A percentile compares a stretch with the other conserved stretches of the same genome.
Conservation (phyloP, 75 land plant species). For the Selaginella moellendorffii region DNA sequence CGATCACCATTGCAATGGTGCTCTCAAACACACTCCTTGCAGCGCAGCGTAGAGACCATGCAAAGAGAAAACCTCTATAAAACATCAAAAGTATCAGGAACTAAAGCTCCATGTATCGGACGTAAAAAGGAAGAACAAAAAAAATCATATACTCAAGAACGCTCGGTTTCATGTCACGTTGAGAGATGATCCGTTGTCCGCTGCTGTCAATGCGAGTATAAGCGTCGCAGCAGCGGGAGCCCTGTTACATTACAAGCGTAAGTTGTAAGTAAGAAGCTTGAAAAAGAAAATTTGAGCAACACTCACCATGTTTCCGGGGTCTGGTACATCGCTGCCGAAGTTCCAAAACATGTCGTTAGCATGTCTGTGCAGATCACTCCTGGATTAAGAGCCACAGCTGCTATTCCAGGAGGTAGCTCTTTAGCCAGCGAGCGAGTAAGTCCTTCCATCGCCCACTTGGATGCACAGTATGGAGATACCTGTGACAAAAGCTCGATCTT, state of each 20-base stretch:
- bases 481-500: conserved; percentile 13
- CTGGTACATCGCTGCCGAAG: conserved; percentile 43
- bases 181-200: conserved; percentile 66
- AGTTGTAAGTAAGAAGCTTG: not conserved
- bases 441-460: conserved; percentile 84
- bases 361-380: conserved; percentile 69
- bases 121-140: no score
- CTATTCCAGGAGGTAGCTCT: conserved; percentile 58
- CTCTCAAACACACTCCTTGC: not conserved
- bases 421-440: conserved; percentile 53
- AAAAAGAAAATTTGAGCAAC: not conserved
- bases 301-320: conserved; percentile 65
- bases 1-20: conserved; percentile 3
- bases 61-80: not conserved
- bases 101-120: no score
- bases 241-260: conserved; percentile 27
- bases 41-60: not conserved
- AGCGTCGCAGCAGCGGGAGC: conserved; percentile 58
- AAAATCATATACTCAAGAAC: not conserved
- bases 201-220: conserved; percentile 53
- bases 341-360: conserved; percentile 64
- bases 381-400: conserved; percentile 52
- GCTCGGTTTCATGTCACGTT: conserved; percentile 25
- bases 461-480: conserved; percentile 79
- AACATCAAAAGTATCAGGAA: no score